Conservation (phyloP, 1,284 basidiomycete genomes). For the Cryptococcus sp. region DNA sequence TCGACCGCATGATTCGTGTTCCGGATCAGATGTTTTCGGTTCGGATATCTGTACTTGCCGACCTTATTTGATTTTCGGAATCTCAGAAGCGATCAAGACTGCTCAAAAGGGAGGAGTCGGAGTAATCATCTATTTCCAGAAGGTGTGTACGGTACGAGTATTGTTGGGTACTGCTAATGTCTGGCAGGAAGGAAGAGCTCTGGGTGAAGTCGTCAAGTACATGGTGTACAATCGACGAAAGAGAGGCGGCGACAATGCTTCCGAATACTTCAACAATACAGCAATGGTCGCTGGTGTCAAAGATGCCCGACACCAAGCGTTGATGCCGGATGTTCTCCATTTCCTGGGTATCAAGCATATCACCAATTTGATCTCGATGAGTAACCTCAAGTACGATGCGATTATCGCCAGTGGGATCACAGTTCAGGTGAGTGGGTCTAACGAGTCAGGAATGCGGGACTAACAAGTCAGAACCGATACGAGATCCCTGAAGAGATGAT, state of each 20-base stretch:
- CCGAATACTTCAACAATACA: slow-evolving; percentile 90
- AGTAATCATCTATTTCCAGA: slow-evolving; percentile 88
- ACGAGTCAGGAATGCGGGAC: slow-evolving; percentile 49
- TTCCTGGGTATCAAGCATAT: slow-evolving; percentile 90
- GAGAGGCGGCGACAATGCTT: slow-evolving; percentile 84
- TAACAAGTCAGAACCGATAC: slow-evolving; percentile 7
- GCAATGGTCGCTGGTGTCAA: slow-evolving; percentile 92
- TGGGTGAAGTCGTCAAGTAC: slow-evolving; percentile 91
- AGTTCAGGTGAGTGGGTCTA: slow-evolving; percentile 78
- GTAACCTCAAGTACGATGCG: slow-evolving; percentile 82
- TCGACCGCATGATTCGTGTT: slow-evolving; percentile 91
- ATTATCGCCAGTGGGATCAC: slow-evolving; percentile 83
- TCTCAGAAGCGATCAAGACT: slow-evolving; percentile 82
- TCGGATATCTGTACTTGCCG: slow-evolving; percentile 91
- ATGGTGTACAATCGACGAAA: slow-evolving; percentile 94
- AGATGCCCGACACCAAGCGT: slow-evolving; percentile 89
- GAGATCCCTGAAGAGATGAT: slow-evolving; percentile 57
- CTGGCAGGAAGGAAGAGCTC: slow-evolving; percentile 60
- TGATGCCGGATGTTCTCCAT: slow-evolving; percentile 94
- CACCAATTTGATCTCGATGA: slow-evolving; percentile 85
- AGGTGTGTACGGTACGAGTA: slow-evolving; percentile 37
- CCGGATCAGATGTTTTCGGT: slow-evolving; percentile 55
- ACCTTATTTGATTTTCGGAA: slow-evolving; percentile 87
- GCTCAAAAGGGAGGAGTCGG: slow-evolving; percentile 88
- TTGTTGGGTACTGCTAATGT: slow-evolving; percentile 68